Percentiles rank a stretch among this genome's conserved stretches.
These are phyloP conservation scores for Tetrapisispora arboricola DNA, from an alignment of 805 yeast species.

Conservation along the genomic window DNA sequence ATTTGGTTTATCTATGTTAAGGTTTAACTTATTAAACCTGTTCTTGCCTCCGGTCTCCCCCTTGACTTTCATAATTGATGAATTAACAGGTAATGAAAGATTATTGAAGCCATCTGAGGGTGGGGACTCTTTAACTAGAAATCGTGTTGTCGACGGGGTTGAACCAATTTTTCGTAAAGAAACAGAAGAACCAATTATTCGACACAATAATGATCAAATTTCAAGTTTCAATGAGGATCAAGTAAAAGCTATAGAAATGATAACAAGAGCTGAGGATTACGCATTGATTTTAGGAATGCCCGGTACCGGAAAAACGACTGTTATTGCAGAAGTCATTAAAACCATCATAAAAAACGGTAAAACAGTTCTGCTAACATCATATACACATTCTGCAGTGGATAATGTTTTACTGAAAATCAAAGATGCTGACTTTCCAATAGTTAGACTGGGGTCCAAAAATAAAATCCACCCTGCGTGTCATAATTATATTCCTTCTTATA, in stretches of 20 bases:
- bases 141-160: constrained; percentile 27
- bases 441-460: constrained; percentile 55
- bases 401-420: constrained; percentile 72
- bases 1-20: constrained; percentile 63
- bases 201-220: constrained; percentile 9
- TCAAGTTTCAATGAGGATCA: constrained; percentile 60
- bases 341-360: constrained; percentile 47
- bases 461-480: constrained; percentile 55
- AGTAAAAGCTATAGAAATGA: constrained; percentile 51
- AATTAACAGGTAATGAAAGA: constrained; percentile 8
- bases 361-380: constrained; percentile 68
- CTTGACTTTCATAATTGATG: constrained; percentile 22
- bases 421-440: constrained; percentile 35
- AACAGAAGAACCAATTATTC: constrained; percentile 12
- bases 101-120: constrained; percentile 22
- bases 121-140: constrained; percentile 29
- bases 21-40: constrained; percentile 64
- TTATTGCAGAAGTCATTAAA: constrained; percentile 65
- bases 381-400: constrained; percentile 94
- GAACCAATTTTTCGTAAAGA: constrained; percentile 21
- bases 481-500: constrained; percentile 39
- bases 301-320: constrained; percentile 93
- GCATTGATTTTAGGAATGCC: constrained; percentile 92
- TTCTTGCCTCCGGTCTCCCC: constrained; percentile 35
- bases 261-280: constrained; percentile 60